A percentile compares a stretch with the other conserved stretches of the same genome.
Conservation (phyloP, 768 basidiomycete genomes). For the Boletus pseudo-olivaceus region DNA sequence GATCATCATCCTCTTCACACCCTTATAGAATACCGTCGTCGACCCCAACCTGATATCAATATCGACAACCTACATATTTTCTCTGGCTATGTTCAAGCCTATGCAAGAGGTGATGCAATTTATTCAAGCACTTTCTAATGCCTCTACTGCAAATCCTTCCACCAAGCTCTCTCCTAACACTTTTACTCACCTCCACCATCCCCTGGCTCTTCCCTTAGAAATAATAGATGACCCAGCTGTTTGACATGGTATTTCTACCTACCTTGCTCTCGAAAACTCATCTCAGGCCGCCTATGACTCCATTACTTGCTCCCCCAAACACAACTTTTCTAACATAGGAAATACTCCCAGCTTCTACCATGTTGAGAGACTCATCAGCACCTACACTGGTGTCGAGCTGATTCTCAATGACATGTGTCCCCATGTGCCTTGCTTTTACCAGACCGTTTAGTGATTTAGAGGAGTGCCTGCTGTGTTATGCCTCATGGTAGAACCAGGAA, state of each 20-base stretch:
- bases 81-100: not conserved
- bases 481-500: slow-evolving; percentile 27
- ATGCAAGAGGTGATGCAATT: not conserved
- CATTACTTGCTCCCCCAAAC: not conserved
- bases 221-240: not conserved
- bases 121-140: not conserved
- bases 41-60: not conserved
- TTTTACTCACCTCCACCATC: not conserved
- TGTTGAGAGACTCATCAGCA: slow-evolving; percentile 3
- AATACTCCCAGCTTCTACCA: not conserved
- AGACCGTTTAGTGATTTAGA: slow-evolving; percentile 33
- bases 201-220: not conserved
- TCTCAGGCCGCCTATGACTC: not conserved
- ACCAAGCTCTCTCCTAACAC: not conserved
- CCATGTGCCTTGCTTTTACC: slow-evolving; percentile 37
- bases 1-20: not conserved
- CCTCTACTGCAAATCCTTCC: not conserved
- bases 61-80: not conserved
- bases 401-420: slow-evolving; percentile 41
- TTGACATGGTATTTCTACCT: not conserved
- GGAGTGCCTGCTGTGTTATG: slow-evolving; percentile 30
- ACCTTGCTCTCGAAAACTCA: not conserved
- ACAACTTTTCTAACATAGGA: not conserved
- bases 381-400: slow-evolving; percentile 29
- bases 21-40: not conserved